Percentiles rank a stretch among this genome's conserved stretches.
phyloP scores from a whole-genome alignment of 139 green algal genomes.

The Picochlorum sp. region DNA sequence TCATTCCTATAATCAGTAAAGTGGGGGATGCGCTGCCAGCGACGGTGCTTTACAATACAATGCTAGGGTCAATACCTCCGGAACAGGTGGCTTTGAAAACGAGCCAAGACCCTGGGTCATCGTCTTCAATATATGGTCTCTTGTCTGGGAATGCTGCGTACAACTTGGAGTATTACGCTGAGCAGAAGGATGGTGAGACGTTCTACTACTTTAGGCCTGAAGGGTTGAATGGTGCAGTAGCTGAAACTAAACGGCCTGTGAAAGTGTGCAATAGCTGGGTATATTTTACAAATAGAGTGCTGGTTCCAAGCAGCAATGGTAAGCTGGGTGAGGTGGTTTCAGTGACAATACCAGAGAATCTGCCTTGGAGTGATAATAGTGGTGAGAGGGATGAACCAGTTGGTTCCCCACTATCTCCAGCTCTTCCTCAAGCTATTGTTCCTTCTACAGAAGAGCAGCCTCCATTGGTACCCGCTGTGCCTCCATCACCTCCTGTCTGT shows the following conservation, averaged over 20 bases:
- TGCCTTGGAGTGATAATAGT: background rate
- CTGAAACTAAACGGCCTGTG: background rate
- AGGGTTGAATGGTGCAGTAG: background rate
- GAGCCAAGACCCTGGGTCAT: background rate
- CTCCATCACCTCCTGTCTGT: background rate
- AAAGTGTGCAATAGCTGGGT: slow-evolving; percentile 8
- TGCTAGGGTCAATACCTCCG: background rate
- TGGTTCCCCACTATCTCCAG: background rate
- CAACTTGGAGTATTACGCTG: background rate
- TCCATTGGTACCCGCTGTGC: background rate
- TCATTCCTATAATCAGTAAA: slow-evolving; percentile 1
- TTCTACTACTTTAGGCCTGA: background rate
- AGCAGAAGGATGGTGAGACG: background rate
- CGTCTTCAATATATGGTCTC: background rate
- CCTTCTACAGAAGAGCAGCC: background rate
- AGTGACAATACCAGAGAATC: slow-evolving; percentile 5
- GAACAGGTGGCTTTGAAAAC: background rate
- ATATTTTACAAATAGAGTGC: slow-evolving; percentile 18
- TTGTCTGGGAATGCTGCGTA: background rate
- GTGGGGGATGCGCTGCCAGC: background rate
- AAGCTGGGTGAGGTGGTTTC: slow-evolving; percentile 2
- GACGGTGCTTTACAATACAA: slow-evolving; percentile 1
- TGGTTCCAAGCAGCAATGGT: slow-evolving; percentile 4
- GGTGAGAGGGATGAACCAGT: background rate
- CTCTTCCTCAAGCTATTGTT: background rate